phyloP scores from a whole-genome alignment of 257 asterid genomes.

The Solanum pennellii region DNA sequence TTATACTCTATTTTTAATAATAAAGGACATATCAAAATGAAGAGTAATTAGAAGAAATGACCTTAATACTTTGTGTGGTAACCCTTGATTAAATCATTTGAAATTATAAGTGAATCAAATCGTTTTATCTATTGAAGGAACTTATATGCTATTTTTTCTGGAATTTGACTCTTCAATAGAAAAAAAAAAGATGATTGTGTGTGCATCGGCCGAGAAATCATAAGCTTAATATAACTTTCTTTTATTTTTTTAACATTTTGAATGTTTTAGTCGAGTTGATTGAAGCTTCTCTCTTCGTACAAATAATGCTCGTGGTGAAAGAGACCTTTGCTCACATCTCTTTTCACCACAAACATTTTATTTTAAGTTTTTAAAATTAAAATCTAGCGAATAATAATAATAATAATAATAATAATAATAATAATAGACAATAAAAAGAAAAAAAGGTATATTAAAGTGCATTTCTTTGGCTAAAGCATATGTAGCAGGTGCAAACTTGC shows the following conservation, averaged over 20 bases:
- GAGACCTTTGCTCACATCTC: not conserved
- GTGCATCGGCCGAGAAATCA: accelerated
- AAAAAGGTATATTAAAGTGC: not conserved
- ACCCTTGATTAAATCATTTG: not conserved
- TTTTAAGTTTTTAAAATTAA: not conserved
- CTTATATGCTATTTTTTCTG: not conserved
- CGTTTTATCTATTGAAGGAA: no score
- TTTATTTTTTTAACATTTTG: not conserved
- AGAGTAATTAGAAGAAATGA: not conserved
- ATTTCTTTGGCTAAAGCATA: not conserved
- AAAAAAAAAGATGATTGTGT: not conserved
- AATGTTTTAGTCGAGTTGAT: not conserved
- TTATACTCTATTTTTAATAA: not conserved
- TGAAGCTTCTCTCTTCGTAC: not conserved
- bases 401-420: not conserved
- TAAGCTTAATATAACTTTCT: not conserved
- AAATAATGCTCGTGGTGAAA: not conserved
- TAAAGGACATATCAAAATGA: not conserved
- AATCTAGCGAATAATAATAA: not conserved
- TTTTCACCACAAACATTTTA: not conserved
- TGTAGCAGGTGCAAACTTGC: not conserved
- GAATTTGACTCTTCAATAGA: no score
- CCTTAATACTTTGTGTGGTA: not conserved
- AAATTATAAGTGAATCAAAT: not conserved
- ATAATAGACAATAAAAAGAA: not conserved